phyloP scores from a whole-genome alignment of 2,329 filamentous ascomycete species.

The Trichoderma oligosporum region DNA sequence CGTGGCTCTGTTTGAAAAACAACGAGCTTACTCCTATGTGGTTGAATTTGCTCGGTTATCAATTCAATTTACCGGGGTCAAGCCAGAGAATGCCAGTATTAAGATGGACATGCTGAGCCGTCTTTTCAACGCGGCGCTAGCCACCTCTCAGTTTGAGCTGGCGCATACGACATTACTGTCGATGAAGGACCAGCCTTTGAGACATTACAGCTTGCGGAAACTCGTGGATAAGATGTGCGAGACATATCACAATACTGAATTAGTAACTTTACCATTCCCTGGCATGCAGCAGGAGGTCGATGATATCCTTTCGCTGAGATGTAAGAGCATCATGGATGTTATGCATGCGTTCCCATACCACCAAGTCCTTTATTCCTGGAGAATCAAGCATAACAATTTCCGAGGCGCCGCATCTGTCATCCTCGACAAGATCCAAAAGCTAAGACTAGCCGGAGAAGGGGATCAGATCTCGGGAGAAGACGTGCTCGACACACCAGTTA shows the following conservation, averaged over 20 bases:
- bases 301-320: conserved; percentile 68
- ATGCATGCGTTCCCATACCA: conserved; percentile 72
- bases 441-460: conserved; percentile 56
- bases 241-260: conserved; percentile 58
- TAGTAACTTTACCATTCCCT: conserved; percentile 75
- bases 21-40: conserved; percentile 73
- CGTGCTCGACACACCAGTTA: conserved; percentile 59
- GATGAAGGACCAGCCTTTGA: conserved; percentile 68
- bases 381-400: conserved; percentile 79
- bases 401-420: conserved; percentile 68
- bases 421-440: conserved; percentile 60
- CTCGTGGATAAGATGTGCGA: conserved; percentile 69
- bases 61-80: conserved; percentile 55
- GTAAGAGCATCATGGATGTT: conserved; percentile 64
- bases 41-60: conserved; percentile 78
- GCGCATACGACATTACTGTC: conserved; percentile 76
- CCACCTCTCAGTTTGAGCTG: conserved; percentile 73
- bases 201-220: conserved; percentile 65
- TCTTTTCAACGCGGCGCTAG: conserved; percentile 76
- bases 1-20: conserved; percentile 73
- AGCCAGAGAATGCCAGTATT: conserved; percentile 38
- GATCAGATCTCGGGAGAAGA: conserved; percentile 54
- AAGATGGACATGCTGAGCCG: conserved; percentile 73
- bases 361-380: conserved; percentile 87
- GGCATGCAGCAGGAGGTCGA: conserved; percentile 76